phyloP scores from a whole-genome alignment of 306 rosid genomes.

The Ormosia semicastrata region DNA sequence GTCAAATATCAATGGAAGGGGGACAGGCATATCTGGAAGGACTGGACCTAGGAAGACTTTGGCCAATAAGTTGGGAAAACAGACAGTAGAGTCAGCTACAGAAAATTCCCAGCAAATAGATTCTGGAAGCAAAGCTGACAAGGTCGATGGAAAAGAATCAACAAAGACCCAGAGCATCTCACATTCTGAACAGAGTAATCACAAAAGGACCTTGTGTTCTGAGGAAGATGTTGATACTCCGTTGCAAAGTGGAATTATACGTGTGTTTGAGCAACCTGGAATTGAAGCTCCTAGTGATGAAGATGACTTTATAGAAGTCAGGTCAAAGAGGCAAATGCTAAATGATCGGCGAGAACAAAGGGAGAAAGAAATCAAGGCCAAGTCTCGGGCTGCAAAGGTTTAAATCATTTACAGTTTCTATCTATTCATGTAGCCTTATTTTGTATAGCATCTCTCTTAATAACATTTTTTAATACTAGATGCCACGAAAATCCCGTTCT shows the following conservation, averaged over 20 bases:
- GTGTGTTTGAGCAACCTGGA: constrained; percentile 94
- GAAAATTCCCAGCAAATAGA: constrained; percentile 44
- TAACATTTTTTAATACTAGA: constrained; percentile 39
- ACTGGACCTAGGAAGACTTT: constrained; percentile 53
- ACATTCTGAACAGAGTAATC: constrained; percentile 68
- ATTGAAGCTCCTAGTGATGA: constrained; percentile 96
- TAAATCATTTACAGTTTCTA: constrained; percentile 4
- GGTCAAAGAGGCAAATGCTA: constrained; percentile 95
- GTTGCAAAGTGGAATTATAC: constrained; percentile 87
- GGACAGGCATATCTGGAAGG: constrained; percentile 45
- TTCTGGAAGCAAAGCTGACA: constrained; percentile 54
- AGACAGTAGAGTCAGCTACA: constrained; percentile 41
- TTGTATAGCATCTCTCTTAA: constrained; percentile 17
- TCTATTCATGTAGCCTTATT: constrained; percentile 1
- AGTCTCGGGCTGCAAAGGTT: constrained; percentile 78
- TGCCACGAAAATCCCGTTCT: constrained; percentile 58
- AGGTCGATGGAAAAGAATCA: constrained; percentile 54
- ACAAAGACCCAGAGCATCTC: constrained; percentile 47
- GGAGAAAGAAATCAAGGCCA: constrained; percentile 87
- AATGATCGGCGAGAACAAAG: constrained; percentile 92
- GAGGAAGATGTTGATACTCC: constrained; percentile 83
- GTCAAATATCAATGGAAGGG: constrained; percentile 51
- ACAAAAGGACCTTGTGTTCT: constrained; percentile 67
- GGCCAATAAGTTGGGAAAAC: constrained; percentile 50
- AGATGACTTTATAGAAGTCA: constrained; percentile 92